phyloP scores from a whole-genome alignment of 2,329 filamentous ascomycete species.

The Paraphaeosphaeria minitans region DNA sequence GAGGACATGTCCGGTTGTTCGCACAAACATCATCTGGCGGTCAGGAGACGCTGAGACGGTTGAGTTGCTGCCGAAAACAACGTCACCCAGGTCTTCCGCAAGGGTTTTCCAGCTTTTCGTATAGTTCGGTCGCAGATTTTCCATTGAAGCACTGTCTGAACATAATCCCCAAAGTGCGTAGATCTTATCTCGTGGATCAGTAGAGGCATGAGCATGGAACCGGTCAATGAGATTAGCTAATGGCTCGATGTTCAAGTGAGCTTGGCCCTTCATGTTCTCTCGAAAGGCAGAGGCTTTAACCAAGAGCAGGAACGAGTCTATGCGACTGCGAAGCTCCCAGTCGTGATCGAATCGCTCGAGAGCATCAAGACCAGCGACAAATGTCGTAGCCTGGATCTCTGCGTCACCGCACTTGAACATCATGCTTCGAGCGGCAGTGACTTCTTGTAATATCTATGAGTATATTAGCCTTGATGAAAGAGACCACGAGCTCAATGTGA shows the following conservation, averaged over 20 bases:
- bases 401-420: constrained; percentile 11
- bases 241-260: constrained; percentile 7
- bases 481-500: not conserved
- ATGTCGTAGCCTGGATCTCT: constrained; percentile 9
- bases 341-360: not conserved
- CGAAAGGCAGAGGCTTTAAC: not conserved
- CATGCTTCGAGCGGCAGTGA: constrained; percentile 14
- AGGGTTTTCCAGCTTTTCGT: not conserved
- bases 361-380: constrained; percentile 6
- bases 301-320: constrained; percentile 5
- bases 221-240: constrained; percentile 13
- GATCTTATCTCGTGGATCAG: constrained; percentile 13
- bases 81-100: not conserved
- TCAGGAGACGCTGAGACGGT: not conserved
- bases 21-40: constrained; percentile 1
- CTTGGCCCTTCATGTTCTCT: constrained; percentile 1
- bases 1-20: not conserved
- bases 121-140: constrained; percentile 8
- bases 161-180: constrained; percentile 12
- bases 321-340: constrained; percentile 5
- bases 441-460: constrained; percentile 15
- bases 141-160: not conserved
- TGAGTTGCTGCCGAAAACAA: not conserved
- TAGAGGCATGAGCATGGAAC: constrained; percentile 11
- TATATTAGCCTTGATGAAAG: not conserved